A percentile compares a stretch with the other conserved stretches of the same genome.
These are phyloP conservation scores for Globisporangium spinosum DNA, from an alignment of 352 stramenopile genomes.

Conservation along the genomic window DNA sequence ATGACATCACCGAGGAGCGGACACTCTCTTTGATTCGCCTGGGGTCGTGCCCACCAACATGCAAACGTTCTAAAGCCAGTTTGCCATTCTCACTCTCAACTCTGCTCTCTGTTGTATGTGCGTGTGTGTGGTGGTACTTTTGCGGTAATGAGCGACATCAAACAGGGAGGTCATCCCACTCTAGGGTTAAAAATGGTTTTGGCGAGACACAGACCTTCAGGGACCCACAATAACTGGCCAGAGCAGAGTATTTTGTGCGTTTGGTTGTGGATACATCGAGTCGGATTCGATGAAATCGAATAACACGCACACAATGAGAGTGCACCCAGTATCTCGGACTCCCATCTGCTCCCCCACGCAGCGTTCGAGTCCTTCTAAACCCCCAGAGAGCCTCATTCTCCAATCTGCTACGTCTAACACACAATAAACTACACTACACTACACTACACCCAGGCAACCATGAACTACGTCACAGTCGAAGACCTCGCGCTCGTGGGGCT, in stretches of 20 bases:
- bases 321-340: not conserved
- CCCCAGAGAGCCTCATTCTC: constrained; percentile 3
- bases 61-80: not conserved
- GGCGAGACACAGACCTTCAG: too few species aligned
- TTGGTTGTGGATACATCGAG: too few species aligned
- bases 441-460: not conserved
- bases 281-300: too few species aligned
- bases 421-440: not conserved
- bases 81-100: too few species aligned
- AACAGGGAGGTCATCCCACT: too few species aligned
- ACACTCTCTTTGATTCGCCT: not conserved
- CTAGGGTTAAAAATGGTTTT: too few species aligned
- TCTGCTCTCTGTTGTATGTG: not conserved
- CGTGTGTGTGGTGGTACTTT: not conserved
- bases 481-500: not conserved
- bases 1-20: too few species aligned
- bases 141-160: too few species aligned
- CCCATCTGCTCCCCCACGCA: too few species aligned
- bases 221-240: too few species aligned
- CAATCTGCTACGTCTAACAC: constrained; percentile 5
- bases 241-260: too few species aligned
- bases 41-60: not conserved
- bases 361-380: not conserved
- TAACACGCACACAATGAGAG: not conserved
- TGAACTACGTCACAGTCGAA: not conserved